phyloP scores from a whole-genome alignment of 176 grass and related monocot genomes.

The Zea luxurians region DNA sequence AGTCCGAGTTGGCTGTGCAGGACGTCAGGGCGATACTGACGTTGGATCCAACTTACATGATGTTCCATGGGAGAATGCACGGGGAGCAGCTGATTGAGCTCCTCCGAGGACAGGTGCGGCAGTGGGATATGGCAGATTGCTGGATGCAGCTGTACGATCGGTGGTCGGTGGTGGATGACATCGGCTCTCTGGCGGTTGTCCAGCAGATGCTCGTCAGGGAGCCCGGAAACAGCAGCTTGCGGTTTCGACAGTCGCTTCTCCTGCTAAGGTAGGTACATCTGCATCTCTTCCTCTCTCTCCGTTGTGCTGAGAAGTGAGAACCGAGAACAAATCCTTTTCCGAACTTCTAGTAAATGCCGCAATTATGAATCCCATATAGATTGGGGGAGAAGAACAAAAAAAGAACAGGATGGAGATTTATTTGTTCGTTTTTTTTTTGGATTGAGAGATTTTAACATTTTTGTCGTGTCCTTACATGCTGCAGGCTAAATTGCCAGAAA shows the following conservation, averaged over 20 bases:
- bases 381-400: neutral
- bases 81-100: slow-evolving; percentile 82
- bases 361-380: neutral
- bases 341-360: neutral
- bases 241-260: slow-evolving; percentile 90
- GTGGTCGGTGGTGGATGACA: slow-evolving; percentile 93
- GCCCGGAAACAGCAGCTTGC: slow-evolving; percentile 80
- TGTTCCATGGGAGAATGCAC: slow-evolving; percentile 88
- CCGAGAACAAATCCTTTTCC: neutral
- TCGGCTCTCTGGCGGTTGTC: slow-evolving; percentile 83
- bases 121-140: slow-evolving; percentile 94
- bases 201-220: slow-evolving; percentile 92
- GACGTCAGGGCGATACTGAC: slow-evolving; percentile 79
- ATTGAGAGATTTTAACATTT: slow-evolving; percentile 12
- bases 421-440: neutral
- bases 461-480: neutral
- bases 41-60: slow-evolving; percentile 69
- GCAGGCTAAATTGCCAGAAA: slow-evolving; percentile 91
- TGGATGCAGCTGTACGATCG: slow-evolving; percentile 97
- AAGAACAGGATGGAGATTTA: neutral
- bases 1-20: slow-evolving; percentile 67
- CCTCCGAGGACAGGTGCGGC: slow-evolving; percentile 63
- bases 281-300: neutral
- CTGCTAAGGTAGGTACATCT: slow-evolving; percentile 61
- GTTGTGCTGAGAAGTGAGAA: neutral